A percentile compares a stretch with the other conserved stretches of the same genome.
Conservation (phyloP, 331 rosid species). For the Saraca asoca region DNA sequence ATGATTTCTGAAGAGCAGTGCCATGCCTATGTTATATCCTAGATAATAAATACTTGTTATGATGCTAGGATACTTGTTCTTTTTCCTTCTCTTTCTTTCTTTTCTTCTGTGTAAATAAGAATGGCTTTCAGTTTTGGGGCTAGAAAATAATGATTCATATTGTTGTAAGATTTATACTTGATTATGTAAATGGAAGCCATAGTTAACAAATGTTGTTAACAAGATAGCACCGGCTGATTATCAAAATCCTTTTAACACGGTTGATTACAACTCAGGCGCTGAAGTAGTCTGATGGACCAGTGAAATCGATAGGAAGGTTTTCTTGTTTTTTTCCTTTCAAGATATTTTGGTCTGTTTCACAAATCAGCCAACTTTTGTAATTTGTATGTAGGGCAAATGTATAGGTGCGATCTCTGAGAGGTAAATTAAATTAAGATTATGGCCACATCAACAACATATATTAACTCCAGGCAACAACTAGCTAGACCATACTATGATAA, state of each 20-base stretch:
- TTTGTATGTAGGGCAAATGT: too few species aligned
- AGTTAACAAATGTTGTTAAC: not conserved
- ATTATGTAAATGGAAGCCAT: conserved; percentile 7
- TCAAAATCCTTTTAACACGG: not conserved
- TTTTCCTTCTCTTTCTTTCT: conserved; percentile 16
- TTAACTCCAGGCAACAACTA: too few species aligned
- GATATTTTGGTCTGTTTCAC: too few species aligned
- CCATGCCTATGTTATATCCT: not conserved
- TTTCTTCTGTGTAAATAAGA: not conserved
- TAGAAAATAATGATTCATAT: conserved; percentile 24
- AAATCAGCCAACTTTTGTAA: too few species aligned
- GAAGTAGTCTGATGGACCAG: too few species aligned
- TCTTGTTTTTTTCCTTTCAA: too few species aligned
- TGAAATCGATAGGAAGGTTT: too few species aligned
- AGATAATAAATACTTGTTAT: not conserved
- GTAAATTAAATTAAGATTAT: too few species aligned
- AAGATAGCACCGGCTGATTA: not conserved
- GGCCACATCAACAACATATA: too few species aligned
- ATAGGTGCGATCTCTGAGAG: too few species aligned
- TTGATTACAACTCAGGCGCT: too few species aligned
- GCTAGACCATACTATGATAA: too few species aligned
- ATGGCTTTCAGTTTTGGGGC: conserved; percentile 27
- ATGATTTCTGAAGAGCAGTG: not conserved
- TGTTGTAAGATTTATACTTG: conserved; percentile 11
- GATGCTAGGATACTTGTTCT: conserved; percentile 20